These are phyloP conservation scores for Hibiscus trionum DNA, from an alignment of 345 rosid species.

Conservation along the genomic window DNA sequence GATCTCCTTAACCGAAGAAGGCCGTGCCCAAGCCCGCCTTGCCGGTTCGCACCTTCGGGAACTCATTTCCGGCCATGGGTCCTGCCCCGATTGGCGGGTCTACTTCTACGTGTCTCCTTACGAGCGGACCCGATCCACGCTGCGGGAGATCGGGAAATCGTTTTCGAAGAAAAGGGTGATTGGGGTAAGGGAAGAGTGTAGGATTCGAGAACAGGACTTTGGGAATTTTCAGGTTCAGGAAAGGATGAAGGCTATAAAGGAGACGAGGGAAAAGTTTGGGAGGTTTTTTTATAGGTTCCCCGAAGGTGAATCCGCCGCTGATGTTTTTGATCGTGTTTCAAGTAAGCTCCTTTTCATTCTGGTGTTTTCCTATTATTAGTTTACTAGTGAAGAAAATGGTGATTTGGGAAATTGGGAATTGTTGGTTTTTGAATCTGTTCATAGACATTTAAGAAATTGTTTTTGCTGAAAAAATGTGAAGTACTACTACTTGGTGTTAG, in stretches of 20 bases:
- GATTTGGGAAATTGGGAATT: neutral
- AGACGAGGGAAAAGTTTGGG: slow-evolving; percentile 67
- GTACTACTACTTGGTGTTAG: neutral
- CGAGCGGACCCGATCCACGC: slow-evolving; percentile 81
- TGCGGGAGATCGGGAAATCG: slow-evolving; percentile 83
- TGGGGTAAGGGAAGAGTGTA: slow-evolving; percentile 92
- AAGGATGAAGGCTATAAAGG: slow-evolving; percentile 65
- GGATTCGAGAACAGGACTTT: slow-evolving; percentile 90
- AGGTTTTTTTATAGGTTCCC: slow-evolving; percentile 86
- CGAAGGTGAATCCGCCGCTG: slow-evolving; percentile 99
- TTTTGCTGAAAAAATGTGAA: too few species aligned
- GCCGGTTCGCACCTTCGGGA: slow-evolving; percentile 50
- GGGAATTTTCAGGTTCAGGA: slow-evolving; percentile 91
- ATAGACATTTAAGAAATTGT: too few species aligned
- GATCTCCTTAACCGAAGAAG: slow-evolving; percentile 61
- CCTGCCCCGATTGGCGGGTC: slow-evolving; percentile 45
- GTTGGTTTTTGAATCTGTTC: neutral
- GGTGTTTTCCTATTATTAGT: neutral
- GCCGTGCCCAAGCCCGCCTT: slow-evolving; percentile 49
- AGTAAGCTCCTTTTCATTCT: slow-evolving; percentile 32
- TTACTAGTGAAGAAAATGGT: neutral
- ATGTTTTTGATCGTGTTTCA: slow-evolving; percentile 93
- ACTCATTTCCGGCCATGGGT: slow-evolving; percentile 30
- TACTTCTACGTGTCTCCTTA: slow-evolving; percentile 95
- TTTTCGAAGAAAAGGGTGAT: slow-evolving; percentile 57